Conservation (phyloP, 345 rosid species). For the Citrus glauca region DNA sequence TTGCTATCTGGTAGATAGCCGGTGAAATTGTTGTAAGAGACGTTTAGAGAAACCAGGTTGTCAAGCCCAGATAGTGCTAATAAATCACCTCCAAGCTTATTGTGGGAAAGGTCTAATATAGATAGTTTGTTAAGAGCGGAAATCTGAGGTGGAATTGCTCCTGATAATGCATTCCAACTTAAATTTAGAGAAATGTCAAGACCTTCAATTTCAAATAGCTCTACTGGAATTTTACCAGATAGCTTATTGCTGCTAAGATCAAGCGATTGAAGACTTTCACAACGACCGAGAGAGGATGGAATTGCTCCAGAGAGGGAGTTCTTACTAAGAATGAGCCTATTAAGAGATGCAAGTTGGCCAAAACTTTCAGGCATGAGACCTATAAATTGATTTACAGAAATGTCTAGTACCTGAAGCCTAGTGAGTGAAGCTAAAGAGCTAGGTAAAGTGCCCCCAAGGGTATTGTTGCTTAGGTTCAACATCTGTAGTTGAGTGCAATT, state of each 20-base stretch:
- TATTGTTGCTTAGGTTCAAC: constrained; percentile 83
- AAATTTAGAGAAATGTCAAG: constrained; percentile 69
- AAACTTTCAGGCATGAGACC: constrained; percentile 53
- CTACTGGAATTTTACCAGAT: constrained; percentile 49
- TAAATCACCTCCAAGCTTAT: constrained; percentile 58
- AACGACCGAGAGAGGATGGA: constrained; percentile 52
- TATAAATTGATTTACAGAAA: constrained; percentile 47
- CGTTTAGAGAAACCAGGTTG: constrained; percentile 68
- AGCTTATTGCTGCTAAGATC: constrained; percentile 64
- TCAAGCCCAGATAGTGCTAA: constrained; percentile 41
- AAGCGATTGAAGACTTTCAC: constrained; percentile 64
- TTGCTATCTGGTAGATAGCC: constrained; percentile 75
- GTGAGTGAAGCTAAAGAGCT: constrained; percentile 52
- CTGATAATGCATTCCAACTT: constrained; percentile 66
- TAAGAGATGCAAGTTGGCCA: constrained; percentile 55
- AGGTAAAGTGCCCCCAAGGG: constrained; percentile 63
- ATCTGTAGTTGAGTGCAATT: constrained; percentile 66
- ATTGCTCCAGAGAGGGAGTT: constrained; percentile 51
- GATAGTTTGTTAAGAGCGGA: constrained; percentile 58
- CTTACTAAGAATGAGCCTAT: constrained; percentile 42
- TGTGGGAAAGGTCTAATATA: constrained; percentile 61
- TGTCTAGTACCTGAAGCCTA: constrained; percentile 61
- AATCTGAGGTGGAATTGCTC: constrained; percentile 47
- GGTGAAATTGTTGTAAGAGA: constrained; percentile 75
- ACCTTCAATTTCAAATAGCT: constrained; percentile 54